phyloP scores from a whole-genome alignment of 2,329 filamentous ascomycete genomes.

The Pezicula carpinea region DNA sequence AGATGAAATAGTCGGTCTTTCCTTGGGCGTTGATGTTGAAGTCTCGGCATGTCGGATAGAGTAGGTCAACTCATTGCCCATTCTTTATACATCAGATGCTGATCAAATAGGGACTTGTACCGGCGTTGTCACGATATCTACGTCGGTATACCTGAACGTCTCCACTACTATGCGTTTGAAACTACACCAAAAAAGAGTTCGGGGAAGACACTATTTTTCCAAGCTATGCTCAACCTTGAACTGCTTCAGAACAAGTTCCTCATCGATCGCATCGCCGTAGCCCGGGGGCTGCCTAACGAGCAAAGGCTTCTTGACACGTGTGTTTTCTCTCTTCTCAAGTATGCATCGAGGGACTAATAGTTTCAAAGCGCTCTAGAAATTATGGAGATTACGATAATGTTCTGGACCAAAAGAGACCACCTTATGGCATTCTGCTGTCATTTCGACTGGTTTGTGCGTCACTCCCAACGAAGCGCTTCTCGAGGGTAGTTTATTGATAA shows the following conservation, averaged over 20 bases:
- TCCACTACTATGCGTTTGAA: slow-evolving; percentile 18
- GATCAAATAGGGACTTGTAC: slow-evolving; percentile 16
- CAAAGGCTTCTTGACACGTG: slow-evolving; percentile 20
- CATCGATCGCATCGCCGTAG: slow-evolving; percentile 21
- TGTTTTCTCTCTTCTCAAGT: background rate
- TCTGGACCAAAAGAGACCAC: slow-evolving; percentile 25
- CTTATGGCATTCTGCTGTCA: slow-evolving; percentile 14
- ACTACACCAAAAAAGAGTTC: slow-evolving; percentile 15
- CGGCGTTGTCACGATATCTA: slow-evolving; percentile 14
- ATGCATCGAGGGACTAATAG: background rate
- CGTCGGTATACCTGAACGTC: slow-evolving; percentile 13
- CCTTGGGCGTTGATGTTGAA: slow-evolving; percentile 21
- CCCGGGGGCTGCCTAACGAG: slow-evolving; percentile 15
- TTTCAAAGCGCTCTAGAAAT: slow-evolving; percentile 18
- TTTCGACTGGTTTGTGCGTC: slow-evolving; percentile 26
- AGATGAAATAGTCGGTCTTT: slow-evolving; percentile 25
- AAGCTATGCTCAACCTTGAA: slow-evolving; percentile 17
- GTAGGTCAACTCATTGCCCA: slow-evolving; percentile 7
- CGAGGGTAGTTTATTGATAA: slow-evolving; percentile 1
- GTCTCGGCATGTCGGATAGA: slow-evolving; percentile 17
- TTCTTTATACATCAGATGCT: background rate
- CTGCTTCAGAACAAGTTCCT: slow-evolving; percentile 26
- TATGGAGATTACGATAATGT: slow-evolving; percentile 21
- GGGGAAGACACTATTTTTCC: slow-evolving; percentile 13
- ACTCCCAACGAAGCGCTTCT: background rate